phyloP scores from a whole-genome alignment of 108 stramenopile species.

The Cyclotella atomus region DNA sequence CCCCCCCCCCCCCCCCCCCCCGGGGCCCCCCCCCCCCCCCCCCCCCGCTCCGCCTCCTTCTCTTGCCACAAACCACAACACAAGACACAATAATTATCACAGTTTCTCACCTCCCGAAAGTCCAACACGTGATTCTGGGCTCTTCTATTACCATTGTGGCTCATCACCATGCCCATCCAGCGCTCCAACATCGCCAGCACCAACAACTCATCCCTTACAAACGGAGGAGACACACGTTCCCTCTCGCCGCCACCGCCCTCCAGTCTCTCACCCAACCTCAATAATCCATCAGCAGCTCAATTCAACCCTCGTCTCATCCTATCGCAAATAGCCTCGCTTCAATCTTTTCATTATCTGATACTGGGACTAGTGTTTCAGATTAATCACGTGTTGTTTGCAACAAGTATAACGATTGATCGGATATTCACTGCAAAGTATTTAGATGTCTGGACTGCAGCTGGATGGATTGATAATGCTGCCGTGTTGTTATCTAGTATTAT shows the following conservation, averaged over 20 bases:
- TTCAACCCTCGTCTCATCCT: slow-evolving; percentile 62
- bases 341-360: slow-evolving; percentile 81
- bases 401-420: slow-evolving; percentile 72
- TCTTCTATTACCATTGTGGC: background rate
- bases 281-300: slow-evolving; percentile 10
- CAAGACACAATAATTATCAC: background rate
- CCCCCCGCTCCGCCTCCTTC: no score
- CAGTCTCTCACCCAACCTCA: background rate
- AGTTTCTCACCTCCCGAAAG: background rate
- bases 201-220: background rate
- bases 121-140: no score
- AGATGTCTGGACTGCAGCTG: slow-evolving; percentile 59
- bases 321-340: slow-evolving; percentile 75
- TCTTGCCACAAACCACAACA: no score
- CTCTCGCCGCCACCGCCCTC: no score
- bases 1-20: no score
- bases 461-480: slow-evolving; percentile 74
- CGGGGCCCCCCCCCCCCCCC: no score
- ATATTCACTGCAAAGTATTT: slow-evolving; percentile 80
- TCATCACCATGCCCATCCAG: slow-evolving; percentile 34
- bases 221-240: slow-evolving; percentile 1
- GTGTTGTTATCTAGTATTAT: slow-evolving; percentile 61
- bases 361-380: slow-evolving; percentile 72
- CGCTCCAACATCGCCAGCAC: slow-evolving; percentile 33
- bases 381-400: slow-evolving; percentile 71